Percentiles rank a stretch among this genome's conserved stretches.
Evolutionary conservation across 2,329 filamentous ascomycete species (phyloP).

Genomic region (Coniochaeta ligniaria): DNA sequence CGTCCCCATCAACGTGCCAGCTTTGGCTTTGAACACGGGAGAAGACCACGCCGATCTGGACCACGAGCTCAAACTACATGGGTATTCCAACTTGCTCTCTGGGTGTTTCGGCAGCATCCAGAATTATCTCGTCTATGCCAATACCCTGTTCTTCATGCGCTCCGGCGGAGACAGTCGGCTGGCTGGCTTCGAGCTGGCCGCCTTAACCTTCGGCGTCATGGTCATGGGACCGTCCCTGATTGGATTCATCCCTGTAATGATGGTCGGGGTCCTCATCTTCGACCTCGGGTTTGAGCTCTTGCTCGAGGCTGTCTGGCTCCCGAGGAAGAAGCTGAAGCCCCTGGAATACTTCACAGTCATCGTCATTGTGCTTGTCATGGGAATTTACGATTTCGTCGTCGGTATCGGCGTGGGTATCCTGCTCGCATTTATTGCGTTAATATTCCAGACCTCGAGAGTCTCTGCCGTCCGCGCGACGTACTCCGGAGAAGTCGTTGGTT

Average conservation of each 20-base stretch:
- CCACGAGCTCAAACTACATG: conserved; percentile 84
- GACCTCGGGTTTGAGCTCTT: conserved; percentile 89
- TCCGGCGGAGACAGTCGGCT: conserved; percentile 83
- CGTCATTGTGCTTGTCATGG: conserved; percentile 91
- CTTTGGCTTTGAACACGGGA: conserved; percentile 79
- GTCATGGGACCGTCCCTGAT: conserved; percentile 81
- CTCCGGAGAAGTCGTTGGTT: conserved; percentile 80
- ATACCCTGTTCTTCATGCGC: conserved; percentile 92
- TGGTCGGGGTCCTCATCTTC: conserved; percentile 93
- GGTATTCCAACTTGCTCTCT: conserved; percentile 86
- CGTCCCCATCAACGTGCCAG: conserved; percentile 96
- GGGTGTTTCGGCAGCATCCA: conserved; percentile 83
- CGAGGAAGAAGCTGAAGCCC: conserved; percentile 77
- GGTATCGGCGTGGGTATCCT: conserved; percentile 90
- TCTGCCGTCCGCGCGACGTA: conserved; percentile 88
- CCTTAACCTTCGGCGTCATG: conserved; percentile 74
- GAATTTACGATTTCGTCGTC: conserved; percentile 90
- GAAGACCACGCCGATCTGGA: conserved; percentile 92
- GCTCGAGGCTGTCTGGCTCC: conserved; percentile 79
- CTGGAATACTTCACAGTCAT: conserved; percentile 88
- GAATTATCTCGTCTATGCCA: conserved; percentile 97
- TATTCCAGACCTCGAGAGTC: conserved; percentile 84
- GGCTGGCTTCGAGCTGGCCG: conserved; percentile 78
- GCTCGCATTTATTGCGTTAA: conserved; percentile 82
- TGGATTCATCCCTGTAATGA: conserved; percentile 92